Evolutionary conservation across 2,329 filamentous ascomycete species (phyloP).

Genomic region (Phyllosticta capitalensis): DNA sequence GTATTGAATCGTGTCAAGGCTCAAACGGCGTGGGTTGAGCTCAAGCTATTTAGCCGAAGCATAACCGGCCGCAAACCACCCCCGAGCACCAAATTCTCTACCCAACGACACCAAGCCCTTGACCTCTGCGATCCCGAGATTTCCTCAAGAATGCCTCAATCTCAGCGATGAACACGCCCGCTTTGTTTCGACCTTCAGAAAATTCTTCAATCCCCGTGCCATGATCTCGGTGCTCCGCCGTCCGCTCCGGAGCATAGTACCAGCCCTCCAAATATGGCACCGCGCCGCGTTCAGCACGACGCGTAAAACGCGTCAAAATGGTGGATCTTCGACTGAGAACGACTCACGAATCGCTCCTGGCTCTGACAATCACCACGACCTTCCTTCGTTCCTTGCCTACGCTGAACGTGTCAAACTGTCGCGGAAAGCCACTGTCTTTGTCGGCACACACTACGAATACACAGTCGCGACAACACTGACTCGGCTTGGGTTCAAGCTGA

Average conservation of each 20-base stretch:
- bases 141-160: neutral
- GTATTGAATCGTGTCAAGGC: neutral
- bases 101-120: neutral
- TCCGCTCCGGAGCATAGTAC: neutral
- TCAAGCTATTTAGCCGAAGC: neutral
- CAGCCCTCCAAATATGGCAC: neutral
- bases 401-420: slow-evolving; percentile 49
- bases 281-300: neutral
- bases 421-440: slow-evolving; percentile 49
- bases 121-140: neutral
- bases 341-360: slow-evolving; percentile 15
- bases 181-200: neutral
- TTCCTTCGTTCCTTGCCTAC: slow-evolving; percentile 57
- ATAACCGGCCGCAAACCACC: neutral
- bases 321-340: neutral
- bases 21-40: too few species aligned
- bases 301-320: neutral
- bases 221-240: slow-evolving; percentile 6
- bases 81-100: neutral
- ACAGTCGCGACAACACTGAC: slow-evolving; percentile 48
- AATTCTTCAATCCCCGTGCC: neutral
- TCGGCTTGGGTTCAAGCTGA: slow-evolving; percentile 54
- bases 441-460: slow-evolving; percentile 74
- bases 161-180: neutral
- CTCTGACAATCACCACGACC: slow-evolving; percentile 48